Conservation (phyloP, 345 rosid species). For the Stellera chamaejasme region DNA sequence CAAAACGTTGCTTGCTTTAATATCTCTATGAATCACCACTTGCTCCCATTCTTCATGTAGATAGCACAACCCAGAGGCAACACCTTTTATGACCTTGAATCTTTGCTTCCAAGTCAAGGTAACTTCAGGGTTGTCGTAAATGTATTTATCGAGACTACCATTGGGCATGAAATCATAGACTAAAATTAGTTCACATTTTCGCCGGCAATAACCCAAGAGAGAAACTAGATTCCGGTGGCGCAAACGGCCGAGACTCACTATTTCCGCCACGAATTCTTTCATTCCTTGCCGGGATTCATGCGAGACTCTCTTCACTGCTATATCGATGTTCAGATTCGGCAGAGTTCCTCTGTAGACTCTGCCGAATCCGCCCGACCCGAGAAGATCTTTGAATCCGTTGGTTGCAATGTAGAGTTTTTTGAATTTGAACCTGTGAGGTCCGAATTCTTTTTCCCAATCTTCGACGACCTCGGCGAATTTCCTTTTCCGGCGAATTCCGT, state of each 20-base stretch:
- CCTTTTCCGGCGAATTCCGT: constrained; percentile 27
- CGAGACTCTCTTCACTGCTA: constrained; percentile 58
- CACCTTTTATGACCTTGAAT: constrained; percentile 40
- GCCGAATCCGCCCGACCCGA: constrained; percentile 67
- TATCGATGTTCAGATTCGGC: constrained; percentile 29
- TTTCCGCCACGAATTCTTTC: constrained; percentile 52
- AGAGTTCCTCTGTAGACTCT: constrained; percentile 51
- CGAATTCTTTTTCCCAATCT: constrained; percentile 64
- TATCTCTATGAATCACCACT: constrained; percentile 56
- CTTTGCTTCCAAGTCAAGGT: constrained; percentile 49
- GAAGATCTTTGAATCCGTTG: constrained; percentile 51
- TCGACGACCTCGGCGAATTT: constrained; percentile 63
- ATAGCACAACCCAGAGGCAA: constrained; percentile 46
- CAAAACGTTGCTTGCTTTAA: constrained; percentile 55
- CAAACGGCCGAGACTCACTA: constrained; percentile 43
- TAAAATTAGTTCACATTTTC: constrained; percentile 49
- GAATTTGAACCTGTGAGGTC: constrained; percentile 54
- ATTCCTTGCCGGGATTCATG: constrained; percentile 62
- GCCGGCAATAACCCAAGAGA: constrained; percentile 49
- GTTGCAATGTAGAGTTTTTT: constrained; percentile 58
- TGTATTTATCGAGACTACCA: constrained; percentile 47
- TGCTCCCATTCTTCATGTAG: constrained; percentile 68
- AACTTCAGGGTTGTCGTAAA: constrained; percentile 30
- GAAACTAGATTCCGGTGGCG: constrained; percentile 52
- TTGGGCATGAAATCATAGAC: constrained; percentile 65